phyloP scores from a whole-genome alignment of 2,329 filamentous ascomycete genomes.

The Venturia pyrina region DNA sequence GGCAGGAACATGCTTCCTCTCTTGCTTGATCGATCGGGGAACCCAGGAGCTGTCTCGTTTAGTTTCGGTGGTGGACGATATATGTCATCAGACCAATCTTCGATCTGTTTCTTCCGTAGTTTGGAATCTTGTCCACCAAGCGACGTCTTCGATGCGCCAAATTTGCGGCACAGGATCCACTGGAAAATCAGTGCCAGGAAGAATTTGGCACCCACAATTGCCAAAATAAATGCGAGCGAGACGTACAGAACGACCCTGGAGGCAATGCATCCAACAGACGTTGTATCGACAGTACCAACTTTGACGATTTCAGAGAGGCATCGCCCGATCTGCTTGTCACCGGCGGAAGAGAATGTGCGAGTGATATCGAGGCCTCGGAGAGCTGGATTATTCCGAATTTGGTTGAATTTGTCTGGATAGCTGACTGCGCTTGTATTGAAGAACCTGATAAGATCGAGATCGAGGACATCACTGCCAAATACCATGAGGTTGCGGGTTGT shows the following conservation, averaged over 20 bases:
- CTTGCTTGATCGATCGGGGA: slow-evolving; percentile 64
- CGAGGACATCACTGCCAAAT: slow-evolving; percentile 87
- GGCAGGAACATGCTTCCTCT: slow-evolving; percentile 77
- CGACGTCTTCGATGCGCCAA: slow-evolving; percentile 76
- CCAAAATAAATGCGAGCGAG: slow-evolving; percentile 81
- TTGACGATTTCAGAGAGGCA: slow-evolving; percentile 92
- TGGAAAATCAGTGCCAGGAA: slow-evolving; percentile 84
- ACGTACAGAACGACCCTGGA: slow-evolving; percentile 95
- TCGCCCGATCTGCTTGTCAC: slow-evolving; percentile 72
- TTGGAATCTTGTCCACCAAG: slow-evolving; percentile 65
- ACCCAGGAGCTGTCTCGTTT: slow-evolving; percentile 56
- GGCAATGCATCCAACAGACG: slow-evolving; percentile 93
- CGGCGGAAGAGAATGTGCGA: slow-evolving; percentile 66
- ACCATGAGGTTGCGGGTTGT: slow-evolving; percentile 81
- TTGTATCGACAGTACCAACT: slow-evolving; percentile 90
- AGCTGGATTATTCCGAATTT: slow-evolving; percentile 60
- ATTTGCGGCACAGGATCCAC: slow-evolving; percentile 87
- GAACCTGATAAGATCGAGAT: slow-evolving; percentile 80
- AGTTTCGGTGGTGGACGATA: slow-evolving; percentile 82
- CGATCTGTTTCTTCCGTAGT: slow-evolving; percentile 83
- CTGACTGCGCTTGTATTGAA: slow-evolving; percentile 74
- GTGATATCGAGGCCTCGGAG: slow-evolving; percentile 83
- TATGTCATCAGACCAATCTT: slow-evolving; percentile 97
- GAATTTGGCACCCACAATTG: slow-evolving; percentile 80
- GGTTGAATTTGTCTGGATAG: slow-evolving; percentile 67